Conservation (phyloP, 352 stramenopile genomes). For the Globisporangium parvum region DNA sequence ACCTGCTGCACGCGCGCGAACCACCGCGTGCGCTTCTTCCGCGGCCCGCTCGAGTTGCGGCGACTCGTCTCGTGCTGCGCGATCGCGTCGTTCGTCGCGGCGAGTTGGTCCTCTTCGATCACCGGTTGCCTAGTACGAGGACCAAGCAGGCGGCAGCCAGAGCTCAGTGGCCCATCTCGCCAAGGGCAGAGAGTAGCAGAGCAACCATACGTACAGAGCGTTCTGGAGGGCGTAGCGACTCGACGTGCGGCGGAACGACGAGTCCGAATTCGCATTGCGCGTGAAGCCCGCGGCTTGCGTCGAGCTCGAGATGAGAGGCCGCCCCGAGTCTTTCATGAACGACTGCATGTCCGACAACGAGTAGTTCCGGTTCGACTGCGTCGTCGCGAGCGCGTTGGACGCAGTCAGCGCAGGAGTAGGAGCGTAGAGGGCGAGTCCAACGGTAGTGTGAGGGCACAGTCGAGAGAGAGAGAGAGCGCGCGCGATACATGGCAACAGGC, state of each 20-base stretch:
- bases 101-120: slow-evolving; percentile 55
- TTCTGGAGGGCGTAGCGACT: slow-evolving; percentile 52
- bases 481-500: no score
- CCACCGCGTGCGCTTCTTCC: slow-evolving; percentile 21
- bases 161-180: neutral
- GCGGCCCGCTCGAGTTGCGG: neutral
- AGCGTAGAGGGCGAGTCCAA: slow-evolving; percentile 1
- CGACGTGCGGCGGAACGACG: slow-evolving; percentile 40
- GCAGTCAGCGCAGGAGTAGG: no score
- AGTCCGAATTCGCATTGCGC: slow-evolving; percentile 36
- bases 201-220: slow-evolving; percentile 30
- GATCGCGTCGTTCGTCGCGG: slow-evolving; percentile 12
- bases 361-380: slow-evolving; percentile 75
- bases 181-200: neutral
- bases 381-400: no score
- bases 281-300: slow-evolving; percentile 26
- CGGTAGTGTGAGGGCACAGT: neutral
- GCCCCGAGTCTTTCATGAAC: slow-evolving; percentile 46
- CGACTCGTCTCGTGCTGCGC: slow-evolving; percentile 4
- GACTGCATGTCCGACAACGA: slow-evolving; percentile 82
- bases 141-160: neutral
- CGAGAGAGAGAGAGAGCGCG: no score
- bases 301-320: slow-evolving; percentile 48
- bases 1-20: slow-evolving; percentile 29
- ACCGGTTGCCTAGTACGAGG: slow-evolving; percentile 36